Percentiles rank a stretch among this genome's conserved stretches.
These are phyloP conservation scores for Geotrichum fermentans DNA, from an alignment of 1,139 yeast genomes.

Conservation along the genomic window DNA sequence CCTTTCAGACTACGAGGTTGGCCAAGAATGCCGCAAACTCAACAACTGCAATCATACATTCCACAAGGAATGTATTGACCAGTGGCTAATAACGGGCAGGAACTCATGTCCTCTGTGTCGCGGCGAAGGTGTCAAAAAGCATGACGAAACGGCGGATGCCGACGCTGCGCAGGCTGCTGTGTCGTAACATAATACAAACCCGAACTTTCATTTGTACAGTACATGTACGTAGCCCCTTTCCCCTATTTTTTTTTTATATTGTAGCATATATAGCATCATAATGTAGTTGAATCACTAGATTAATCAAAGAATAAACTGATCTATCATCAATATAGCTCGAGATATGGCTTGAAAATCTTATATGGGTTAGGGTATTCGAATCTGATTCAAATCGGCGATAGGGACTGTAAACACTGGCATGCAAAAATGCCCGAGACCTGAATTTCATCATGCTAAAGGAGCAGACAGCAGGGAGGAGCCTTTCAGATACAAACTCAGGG, in stretches of 20 bases:
- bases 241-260: background rate
- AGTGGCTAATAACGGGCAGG: slow-evolving; percentile 51
- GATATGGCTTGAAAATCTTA: too few relatives aligned
- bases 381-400: too few relatives aligned
- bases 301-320: background rate
- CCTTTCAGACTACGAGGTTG: slow-evolving; percentile 43
- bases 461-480: too few relatives aligned
- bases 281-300: background rate
- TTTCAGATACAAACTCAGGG: too few relatives aligned
- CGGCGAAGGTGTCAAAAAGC: slow-evolving; percentile 40
- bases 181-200: background rate
- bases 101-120: slow-evolving; percentile 58
- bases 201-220: background rate
- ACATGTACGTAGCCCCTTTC: background rate
- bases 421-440: too few relatives aligned
- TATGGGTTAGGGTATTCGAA: too few relatives aligned
- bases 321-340: background rate
- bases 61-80: slow-evolving; percentile 52
- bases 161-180: slow-evolving; percentile 1
- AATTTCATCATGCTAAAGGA: too few relatives aligned
- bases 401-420: too few relatives aligned
- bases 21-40: slow-evolving; percentile 46
- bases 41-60: slow-evolving; percentile 46
- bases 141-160: background rate
- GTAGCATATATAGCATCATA: background rate